phyloP scores from a whole-genome alignment of 495 filamentous ascomycete genomes.

The Hyaloscypha finlandica region DNA sequence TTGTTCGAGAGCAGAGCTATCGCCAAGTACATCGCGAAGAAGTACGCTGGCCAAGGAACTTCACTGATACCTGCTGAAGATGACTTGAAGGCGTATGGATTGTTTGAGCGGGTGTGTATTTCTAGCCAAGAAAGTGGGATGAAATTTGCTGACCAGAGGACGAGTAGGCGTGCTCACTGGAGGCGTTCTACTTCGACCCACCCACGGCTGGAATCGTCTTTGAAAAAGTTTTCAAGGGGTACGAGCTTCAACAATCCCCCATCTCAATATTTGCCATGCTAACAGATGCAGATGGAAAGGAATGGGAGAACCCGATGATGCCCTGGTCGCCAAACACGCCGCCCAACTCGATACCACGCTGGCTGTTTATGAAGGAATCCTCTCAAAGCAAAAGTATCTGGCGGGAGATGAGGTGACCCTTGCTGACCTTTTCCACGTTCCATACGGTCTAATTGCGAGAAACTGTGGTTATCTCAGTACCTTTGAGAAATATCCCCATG shows the following conservation, averaged over 20 bases:
- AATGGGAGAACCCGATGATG: constrained; percentile 29
- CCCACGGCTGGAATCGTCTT: constrained; percentile 25
- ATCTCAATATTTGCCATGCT: not conserved
- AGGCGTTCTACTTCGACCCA: constrained; percentile 30
- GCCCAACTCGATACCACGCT: constrained; percentile 26
- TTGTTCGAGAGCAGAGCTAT: constrained; percentile 37
- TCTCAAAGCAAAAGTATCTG: constrained; percentile 36
- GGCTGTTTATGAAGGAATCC: constrained; percentile 31
- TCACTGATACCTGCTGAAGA: constrained; percentile 31
- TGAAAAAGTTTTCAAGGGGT: constrained; percentile 34
- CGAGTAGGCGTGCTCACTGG: constrained; percentile 30
- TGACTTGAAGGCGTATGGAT: constrained; percentile 29
- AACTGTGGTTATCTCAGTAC: not conserved
- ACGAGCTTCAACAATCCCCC: not conserved
- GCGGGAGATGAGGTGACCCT: constrained; percentile 36
- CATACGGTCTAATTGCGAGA: constrained; percentile 15
- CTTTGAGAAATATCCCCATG: constrained; percentile 25
- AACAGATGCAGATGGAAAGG: constrained; percentile 27
- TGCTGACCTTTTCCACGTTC: constrained; percentile 34
- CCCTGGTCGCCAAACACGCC: constrained; percentile 20
- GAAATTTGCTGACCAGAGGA: not conserved
- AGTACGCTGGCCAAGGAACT: constrained; percentile 26
- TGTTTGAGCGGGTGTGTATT: constrained; percentile 32
- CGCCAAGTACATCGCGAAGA: constrained; percentile 34
- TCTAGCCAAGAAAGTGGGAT: not conserved